Evolutionary conservation across 73 alveolate species (phyloP).

Genomic region (Tetrahymena thermophila): DNA sequence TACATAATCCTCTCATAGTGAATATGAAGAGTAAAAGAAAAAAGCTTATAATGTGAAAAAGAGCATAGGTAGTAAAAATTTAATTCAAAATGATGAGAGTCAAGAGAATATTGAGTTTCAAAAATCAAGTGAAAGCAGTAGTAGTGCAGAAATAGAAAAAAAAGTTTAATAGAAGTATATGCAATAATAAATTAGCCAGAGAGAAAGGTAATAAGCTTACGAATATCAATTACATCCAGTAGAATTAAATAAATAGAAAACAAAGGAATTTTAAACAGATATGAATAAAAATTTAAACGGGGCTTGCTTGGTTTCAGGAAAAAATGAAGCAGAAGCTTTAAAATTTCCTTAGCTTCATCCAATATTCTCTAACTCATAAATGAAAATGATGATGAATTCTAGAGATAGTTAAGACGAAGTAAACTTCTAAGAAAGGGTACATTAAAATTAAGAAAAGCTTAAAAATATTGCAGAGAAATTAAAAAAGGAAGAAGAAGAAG

Average conservation of each 20-base stretch:
- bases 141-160: background rate
- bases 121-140: background rate
- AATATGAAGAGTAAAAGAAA: background rate
- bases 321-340: background rate
- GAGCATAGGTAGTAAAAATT: background rate
- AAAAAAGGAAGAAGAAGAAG: background rate
- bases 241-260: background rate
- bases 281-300: background rate
- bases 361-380: background rate
- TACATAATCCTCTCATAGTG: background rate
- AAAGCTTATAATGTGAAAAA: background rate
- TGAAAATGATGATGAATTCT: background rate
- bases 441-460: background rate
- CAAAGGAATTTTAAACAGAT: background rate
- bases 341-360: background rate
- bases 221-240: background rate
- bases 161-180: background rate
- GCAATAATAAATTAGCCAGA: background rate
- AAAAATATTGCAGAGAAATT: background rate
- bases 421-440: background rate
- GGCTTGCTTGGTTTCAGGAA: background rate
- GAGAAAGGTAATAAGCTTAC: background rate
- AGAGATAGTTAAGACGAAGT: background rate
- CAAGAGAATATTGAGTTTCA: background rate
- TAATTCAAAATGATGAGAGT: background rate